Evolutionary conservation across 352 stramenopile species (phyloP), one percentile per base, ranked within the genome.

Genomic region (Phytophthora capsici): DNA sequence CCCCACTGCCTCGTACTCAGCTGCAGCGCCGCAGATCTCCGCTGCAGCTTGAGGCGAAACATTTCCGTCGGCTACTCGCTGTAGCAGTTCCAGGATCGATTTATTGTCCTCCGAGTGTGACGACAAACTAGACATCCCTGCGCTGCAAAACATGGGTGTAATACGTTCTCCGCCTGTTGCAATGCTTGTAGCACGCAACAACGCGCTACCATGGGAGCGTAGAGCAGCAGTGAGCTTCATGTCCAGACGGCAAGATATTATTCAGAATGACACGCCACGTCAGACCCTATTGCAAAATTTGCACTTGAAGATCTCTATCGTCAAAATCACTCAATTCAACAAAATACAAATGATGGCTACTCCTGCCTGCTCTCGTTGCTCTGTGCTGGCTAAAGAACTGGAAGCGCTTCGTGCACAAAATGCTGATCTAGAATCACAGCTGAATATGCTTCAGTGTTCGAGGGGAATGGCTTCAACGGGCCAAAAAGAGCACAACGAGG

Each of bases 41-140:
- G 66, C 74, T 14, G 75, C 72, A 43, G 38, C 52, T 60, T 62
- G 61, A 34, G 55, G 61, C 22, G 55, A 73, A 26, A 85, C 71
- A 57, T 89, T 72, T 43, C 81, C 80, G 6, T 75, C 71, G 2
- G 83, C 80, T 20, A 91, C 83, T 28, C 73, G 73, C 63, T 91
- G 72, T 12, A 91, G 63, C 23, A 91, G 56, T 54, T 82, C 44
- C 41, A 84, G 67, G 34, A 68, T 73, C 57, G 73, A 68, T 32
- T 68, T 68, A 16, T 76, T 66, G 51, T 71, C 52, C 32, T 43
- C 45, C 20, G 38, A 57, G 10, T 49, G 54, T 9, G 49, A 51
- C 20, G 63, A 70, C 49, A 50, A 55, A 13, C 66, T 71, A 20
- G 52, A 59, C 22, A 78, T 58, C 28, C 19, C 10, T 12, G 41